These are phyloP conservation scores for grape (Vitis vinifera) DNA, from an alignment of 164 flowering plant genomes.

Conservation along the genomic window ASM3070453v1 NC_081818.1:30237001-30237500, in stretches of 20 bases:
- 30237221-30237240: constrained; percentile 98
- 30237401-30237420: constrained; percentile 94
- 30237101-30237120: too few relatives aligned
- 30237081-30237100: too few relatives aligned
- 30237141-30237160: too few relatives aligned
- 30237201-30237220: constrained; percentile 86
- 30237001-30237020: too few relatives aligned
- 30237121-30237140: too few relatives aligned
- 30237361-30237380: constrained; percentile 99
- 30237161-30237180: constrained; percentile 60
- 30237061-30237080: too few relatives aligned
- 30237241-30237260: constrained; percentile 97
- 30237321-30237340: constrained; percentile 56
- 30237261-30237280: constrained; percentile 89
- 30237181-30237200: constrained; percentile 72
- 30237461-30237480: constrained; percentile 93
- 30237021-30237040: too few relatives aligned
- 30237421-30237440: constrained; percentile 97
- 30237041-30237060: too few relatives aligned
- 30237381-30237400: constrained; percentile 93
- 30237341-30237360: constrained; percentile 79
- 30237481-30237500: constrained; percentile 98
- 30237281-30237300: constrained; percentile 87
- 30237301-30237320: constrained; percentile 67
- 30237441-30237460: constrained; percentile 96